Evolutionary conservation across 768 basidiomycete species (phyloP).

Genomic region (Macrocybe gigantea): DNA sequence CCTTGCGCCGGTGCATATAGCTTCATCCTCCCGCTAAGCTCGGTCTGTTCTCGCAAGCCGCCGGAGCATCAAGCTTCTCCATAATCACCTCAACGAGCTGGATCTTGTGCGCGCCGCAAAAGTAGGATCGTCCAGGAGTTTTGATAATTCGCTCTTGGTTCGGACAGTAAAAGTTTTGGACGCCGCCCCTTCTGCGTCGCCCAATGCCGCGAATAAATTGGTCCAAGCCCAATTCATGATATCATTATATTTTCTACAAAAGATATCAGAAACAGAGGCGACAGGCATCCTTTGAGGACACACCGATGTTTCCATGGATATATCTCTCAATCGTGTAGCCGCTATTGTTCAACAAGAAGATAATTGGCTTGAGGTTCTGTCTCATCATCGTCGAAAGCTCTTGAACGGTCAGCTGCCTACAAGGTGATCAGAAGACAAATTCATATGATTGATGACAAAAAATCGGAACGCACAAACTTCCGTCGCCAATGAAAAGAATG

Average conservation of each 20-base stretch:
- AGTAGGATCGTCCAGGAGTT: constrained; percentile 53
- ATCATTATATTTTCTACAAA: constrained; percentile 74
- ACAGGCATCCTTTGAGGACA: background rate
- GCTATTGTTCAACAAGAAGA: constrained; percentile 77
- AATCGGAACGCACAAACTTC: constrained; percentile 53
- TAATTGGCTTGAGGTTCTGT: constrained; percentile 67
- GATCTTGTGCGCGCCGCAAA: constrained; percentile 64
- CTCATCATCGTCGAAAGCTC: constrained; percentile 83
- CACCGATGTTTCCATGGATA: constrained; percentile 59
- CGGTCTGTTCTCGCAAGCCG: constrained; percentile 51
- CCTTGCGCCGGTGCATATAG: constrained; percentile 22
- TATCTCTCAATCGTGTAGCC: constrained; percentile 87
- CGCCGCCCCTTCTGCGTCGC: constrained; percentile 41
- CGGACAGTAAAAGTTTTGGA: constrained; percentile 62
- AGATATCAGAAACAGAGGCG: background rate
- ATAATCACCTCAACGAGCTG: constrained; percentile 81
- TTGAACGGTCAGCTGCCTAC: constrained; percentile 73
- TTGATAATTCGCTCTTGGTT: constrained; percentile 61
- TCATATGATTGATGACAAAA: constrained; percentile 2
- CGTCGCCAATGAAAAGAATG: constrained; percentile 84
- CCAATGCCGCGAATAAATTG: constrained; percentile 52
- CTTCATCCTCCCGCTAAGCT: constrained; percentile 47
- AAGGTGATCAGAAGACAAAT: constrained; percentile 3
- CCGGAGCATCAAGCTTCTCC: constrained; percentile 67
- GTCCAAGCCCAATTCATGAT: constrained; percentile 79